A percentile compares a stretch with the other conserved stretches of the same genome.
Evolutionary conservation across 2,329 filamentous ascomycete species (phyloP).

Genomic region (Pestalotiopsis sp.): DNA sequence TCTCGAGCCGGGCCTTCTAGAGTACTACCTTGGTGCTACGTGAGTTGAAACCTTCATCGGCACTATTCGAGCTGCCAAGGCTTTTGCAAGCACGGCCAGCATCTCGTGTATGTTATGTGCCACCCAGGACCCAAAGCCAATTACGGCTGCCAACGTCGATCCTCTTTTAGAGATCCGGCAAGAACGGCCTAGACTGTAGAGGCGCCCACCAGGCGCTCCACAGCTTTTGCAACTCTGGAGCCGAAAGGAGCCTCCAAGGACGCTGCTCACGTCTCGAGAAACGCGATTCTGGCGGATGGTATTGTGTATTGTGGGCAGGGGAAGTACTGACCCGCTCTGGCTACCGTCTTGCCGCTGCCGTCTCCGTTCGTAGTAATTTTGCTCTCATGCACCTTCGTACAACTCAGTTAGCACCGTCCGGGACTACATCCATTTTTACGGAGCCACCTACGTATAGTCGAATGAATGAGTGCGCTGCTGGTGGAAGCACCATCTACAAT

Average conservation of each 20-base stretch:
- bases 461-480: no score
- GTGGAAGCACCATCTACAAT: not conserved
- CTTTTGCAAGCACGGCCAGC: not conserved
- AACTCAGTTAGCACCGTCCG: not conserved
- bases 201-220: not conserved
- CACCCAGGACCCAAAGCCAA: not conserved
- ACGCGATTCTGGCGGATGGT: not conserved
- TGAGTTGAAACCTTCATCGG: constrained; percentile 1
- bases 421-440: not conserved
- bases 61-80: not conserved
- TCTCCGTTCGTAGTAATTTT: not conserved
- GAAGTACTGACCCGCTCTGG: not conserved
- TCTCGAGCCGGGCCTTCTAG: not conserved
- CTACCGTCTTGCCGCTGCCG: not conserved
- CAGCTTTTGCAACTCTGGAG: not conserved
- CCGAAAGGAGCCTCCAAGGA: not conserved
- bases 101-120: constrained; percentile 11
- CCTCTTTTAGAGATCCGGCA: not conserved
- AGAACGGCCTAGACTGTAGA: constrained; percentile 3
- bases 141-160: constrained; percentile 8
- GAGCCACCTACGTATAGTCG: not conserved
- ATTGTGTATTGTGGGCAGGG: no score
- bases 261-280: not conserved
- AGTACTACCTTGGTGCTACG: not conserved
- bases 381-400: not conserved